Base-by-base conservation (phyloP, 139 green algal species). In the Edaphochlamys debaryana region DNA sequence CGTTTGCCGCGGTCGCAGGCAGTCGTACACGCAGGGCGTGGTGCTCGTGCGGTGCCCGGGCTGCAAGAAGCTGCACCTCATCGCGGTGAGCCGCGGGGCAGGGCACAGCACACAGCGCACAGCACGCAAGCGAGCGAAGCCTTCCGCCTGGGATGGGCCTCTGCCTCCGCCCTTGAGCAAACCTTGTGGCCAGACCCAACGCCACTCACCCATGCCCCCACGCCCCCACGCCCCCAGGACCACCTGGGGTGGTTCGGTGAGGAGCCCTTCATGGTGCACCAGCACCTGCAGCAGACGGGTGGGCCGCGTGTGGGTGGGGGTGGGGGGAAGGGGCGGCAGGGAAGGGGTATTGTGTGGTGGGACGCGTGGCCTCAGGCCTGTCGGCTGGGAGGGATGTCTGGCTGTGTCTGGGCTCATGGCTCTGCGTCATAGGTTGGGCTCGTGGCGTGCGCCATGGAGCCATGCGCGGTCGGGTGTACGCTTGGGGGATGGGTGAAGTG, bases 241-340 rank as follows among this genome's bases (percentile, higher is more conserved):
- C 80, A 90, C 78, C 79, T 93, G 20, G 84, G 89, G n/a, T 93
- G 89, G 89, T 93, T 93, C 80, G 87, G 79, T 3, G 72, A 91
- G 60, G 72, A 82, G 52, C 63, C 76, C 32, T 82, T 82, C 60
- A 40, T 82, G 42, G 29, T 74, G 63, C 76, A 82, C n/a, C 23
- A 64, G 20, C 70, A 72, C 34, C 19, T 66, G 23, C 37, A 8
- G 42, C 6, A 30, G 6, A 30, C 37, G 29, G 76, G 76, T 73
- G 63, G 19, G 60, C 36, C n/a, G n/a, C n/a, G 2, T 2, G 19
- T 48, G 9, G 41, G 38, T 36, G 2, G 25, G 25, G 5, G 67
- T 17, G 25, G 4, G 41, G 69, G 42, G n/a, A n/a, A n/a, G n/a
- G n/a, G n/a, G n/a, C n/a, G n/a, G n/a, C n/a, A n/a, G n/a, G n/a